Conservation (phyloP, 176 grass and related monocot genomes). For the Avena atlantica region DNA sequence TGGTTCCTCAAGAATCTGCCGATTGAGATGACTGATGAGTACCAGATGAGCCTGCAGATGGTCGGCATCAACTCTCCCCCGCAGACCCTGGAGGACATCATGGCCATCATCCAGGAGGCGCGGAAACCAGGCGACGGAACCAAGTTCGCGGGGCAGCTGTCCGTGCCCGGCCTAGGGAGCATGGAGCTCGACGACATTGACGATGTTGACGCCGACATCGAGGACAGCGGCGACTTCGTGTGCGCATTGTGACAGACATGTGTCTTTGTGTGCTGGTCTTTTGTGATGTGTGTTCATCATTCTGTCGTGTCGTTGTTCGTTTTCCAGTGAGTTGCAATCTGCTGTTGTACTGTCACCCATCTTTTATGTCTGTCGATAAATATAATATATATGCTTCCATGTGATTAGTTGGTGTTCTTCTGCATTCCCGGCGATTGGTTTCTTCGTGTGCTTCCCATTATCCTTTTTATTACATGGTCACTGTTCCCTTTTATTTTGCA, state of each 20-base stretch:
- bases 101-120: conserved; percentile 81
- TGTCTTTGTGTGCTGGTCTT: not conserved
- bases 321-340: conserved; percentile 26
- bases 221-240: conserved; percentile 82
- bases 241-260: conserved; percentile 52
- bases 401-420: conserved; percentile 18
- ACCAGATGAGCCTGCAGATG: conserved; percentile 56
- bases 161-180: conserved; percentile 64
- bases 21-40: conserved; percentile 89
- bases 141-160: conserved; percentile 53
- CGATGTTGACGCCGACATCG: conserved; percentile 64
- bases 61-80: conserved; percentile 29
- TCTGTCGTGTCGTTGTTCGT: not conserved
- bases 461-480: not conserved
- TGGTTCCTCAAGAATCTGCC: conserved; percentile 99
- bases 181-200: conserved; percentile 89
- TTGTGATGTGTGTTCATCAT: conserved; percentile 32
- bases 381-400: not conserved
- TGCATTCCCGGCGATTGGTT: conserved; percentile 16
- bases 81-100: conserved; percentile 77
- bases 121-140: conserved; percentile 46
- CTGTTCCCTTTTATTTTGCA: not conserved
- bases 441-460: not conserved
- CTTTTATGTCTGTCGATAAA: conserved; percentile 53
- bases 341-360: conserved; percentile 34